phyloP scores from a whole-genome alignment of 352 stramenopile genomes.

The Lagenidium giganteum region DNA sequence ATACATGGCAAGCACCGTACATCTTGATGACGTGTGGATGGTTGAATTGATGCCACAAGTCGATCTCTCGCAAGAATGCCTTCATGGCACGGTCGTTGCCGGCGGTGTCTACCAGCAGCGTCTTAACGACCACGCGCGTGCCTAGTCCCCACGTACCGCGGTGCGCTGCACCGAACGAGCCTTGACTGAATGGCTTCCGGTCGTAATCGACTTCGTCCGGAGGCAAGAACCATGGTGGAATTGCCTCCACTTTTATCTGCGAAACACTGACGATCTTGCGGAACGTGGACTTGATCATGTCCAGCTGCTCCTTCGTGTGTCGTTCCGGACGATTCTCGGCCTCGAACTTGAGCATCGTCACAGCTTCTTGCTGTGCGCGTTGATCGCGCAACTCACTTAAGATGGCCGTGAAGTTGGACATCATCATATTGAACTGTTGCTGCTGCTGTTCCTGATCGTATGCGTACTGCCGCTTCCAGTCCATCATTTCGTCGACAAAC shows the following conservation, averaged over 20 bases:
- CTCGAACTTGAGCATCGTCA: slow-evolving; percentile 15
- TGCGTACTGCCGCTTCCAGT: slow-evolving; percentile 18
- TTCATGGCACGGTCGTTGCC: neutral
- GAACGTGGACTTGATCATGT: slow-evolving; percentile 8
- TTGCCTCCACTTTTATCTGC: slow-evolving; percentile 10
- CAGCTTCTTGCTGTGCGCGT: slow-evolving; percentile 13
- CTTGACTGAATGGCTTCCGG: slow-evolving; percentile 8
- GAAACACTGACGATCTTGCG: slow-evolving; percentile 1
- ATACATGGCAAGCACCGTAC: slow-evolving; percentile 21
- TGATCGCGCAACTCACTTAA: slow-evolving; percentile 14
- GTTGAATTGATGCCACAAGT: slow-evolving; percentile 25
- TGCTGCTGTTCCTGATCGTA: slow-evolving; percentile 5
- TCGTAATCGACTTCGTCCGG: slow-evolving; percentile 12
- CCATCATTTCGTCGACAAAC: slow-evolving; percentile 17
- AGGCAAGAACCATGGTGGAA: slow-evolving; percentile 13
- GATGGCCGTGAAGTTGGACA: slow-evolving; percentile 14
- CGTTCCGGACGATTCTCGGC: slow-evolving; percentile 5
- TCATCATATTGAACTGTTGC: slow-evolving; percentile 1
- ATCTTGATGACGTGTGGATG: slow-evolving; percentile 88
- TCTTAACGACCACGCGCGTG: slow-evolving; percentile 22
- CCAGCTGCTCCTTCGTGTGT: slow-evolving; percentile 4
- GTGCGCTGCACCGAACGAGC: slow-evolving; percentile 18
- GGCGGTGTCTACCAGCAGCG: slow-evolving; percentile 10
- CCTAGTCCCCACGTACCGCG: slow-evolving; percentile 14
- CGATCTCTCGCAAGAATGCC: slow-evolving; percentile 18